A percentile compares a stretch with the other conserved stretches of the same genome.
Evolutionary conservation across 2,329 filamentous ascomycete species (phyloP).

Genomic region (Trichoderma citrinoviride): DNA sequence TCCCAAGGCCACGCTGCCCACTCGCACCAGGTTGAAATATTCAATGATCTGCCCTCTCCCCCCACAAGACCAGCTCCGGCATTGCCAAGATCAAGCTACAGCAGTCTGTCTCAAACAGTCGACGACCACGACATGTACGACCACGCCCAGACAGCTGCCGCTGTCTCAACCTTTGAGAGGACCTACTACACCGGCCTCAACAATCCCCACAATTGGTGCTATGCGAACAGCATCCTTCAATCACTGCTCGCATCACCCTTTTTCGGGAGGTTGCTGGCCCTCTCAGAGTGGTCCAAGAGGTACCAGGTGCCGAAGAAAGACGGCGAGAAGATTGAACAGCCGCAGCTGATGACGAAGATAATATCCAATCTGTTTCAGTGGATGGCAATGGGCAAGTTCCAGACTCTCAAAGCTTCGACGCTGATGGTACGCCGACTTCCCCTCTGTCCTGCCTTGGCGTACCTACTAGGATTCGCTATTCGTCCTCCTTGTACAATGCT

Average conservation of each 20-base stretch:
- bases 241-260: constrained; percentile 71
- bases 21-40: constrained; percentile 39
- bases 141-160: constrained; percentile 39
- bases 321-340: constrained; percentile 51
- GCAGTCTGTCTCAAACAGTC: constrained; percentile 58
- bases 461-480: background rate
- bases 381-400: constrained; percentile 52
- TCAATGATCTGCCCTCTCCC: constrained; percentile 52
- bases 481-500: background rate
- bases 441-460: background rate
- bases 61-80: constrained; percentile 67
- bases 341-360: constrained; percentile 59
- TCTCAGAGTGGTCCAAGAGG: constrained; percentile 57
- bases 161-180: constrained; percentile 35
- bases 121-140: constrained; percentile 39
- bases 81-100: constrained; percentile 71
- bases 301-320: constrained; percentile 67
- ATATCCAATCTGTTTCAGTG: constrained; percentile 58
- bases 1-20: constrained; percentile 31
- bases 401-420: constrained; percentile 52
- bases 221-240: constrained; percentile 89
- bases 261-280: constrained; percentile 64
- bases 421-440: constrained; percentile 49
- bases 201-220: constrained; percentile 83
- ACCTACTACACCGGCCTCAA: constrained; percentile 60